Evolutionary conservation across 2,329 filamentous ascomycete species (phyloP), one percentile per base, ranked within the genome.

Genomic region (Diaporthe sp.): DNA sequence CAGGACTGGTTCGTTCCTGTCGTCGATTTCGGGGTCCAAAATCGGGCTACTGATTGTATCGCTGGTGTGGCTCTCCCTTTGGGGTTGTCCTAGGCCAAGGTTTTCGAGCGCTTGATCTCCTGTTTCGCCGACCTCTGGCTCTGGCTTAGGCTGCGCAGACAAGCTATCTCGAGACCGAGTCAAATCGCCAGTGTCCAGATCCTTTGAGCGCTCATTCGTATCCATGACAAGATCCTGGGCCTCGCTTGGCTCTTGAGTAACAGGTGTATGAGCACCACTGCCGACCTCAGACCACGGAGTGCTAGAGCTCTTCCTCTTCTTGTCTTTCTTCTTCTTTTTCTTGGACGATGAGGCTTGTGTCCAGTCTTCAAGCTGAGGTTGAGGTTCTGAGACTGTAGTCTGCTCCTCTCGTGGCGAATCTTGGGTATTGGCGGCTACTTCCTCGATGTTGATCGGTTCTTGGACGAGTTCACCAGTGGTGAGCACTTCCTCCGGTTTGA

Each of bases 321-420:
- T 86, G 78, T 83, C 85, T 55, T 80, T 83, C 71, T 75, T 77
- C 64, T 84, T 83, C 64, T 57, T 75, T 47, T 76, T 75, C 74
- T 83, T 83, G 28, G 77, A 78, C 58, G 79, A 79, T 61, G 79
- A 76, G 17, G 79, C 68, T 45, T 45, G 35, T 33, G 81, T 78
- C 42, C 74, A 71, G 77, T 73, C 80, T 77, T 73, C 76, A 76
- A 61, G 77, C 76, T 75, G 80, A 28, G 73, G n/a, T 55, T 57
- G 64, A 40, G 61, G 45, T 33, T 58, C 50, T 15, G 33, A 64
- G 19, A 5, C 12, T 40, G 25, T 17, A 15, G 33, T 12, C 19
- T 50, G 30, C 50, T 6, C 35, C 17, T 74, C 55, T 66, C 55
- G 57, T 33, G 30, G 25, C 50, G 47, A 35, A 2, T 13, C n/a